A percentile compares a stretch with the other conserved stretches of the same genome.
These are phyloP conservation scores for Fusarium pseudocircinatum DNA, from an alignment of 2,329 filamentous ascomycete species.

Conservation along the genomic window DNA sequence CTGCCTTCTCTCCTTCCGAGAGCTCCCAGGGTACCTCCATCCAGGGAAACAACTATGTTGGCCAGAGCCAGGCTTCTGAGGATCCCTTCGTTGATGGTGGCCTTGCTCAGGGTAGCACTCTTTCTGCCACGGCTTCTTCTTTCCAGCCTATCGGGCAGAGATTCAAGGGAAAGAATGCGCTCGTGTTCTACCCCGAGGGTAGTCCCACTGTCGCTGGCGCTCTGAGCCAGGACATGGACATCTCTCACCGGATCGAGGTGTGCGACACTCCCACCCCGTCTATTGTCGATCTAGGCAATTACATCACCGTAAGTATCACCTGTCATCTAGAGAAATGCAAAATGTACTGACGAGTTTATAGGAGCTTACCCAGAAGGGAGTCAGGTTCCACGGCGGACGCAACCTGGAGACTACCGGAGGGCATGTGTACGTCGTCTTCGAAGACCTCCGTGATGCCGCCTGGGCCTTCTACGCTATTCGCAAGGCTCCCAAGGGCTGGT, in stretches of 20 bases:
- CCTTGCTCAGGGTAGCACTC: conserved; percentile 49
- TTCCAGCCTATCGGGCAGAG: conserved; percentile 62
- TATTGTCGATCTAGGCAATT: conserved; percentile 53
- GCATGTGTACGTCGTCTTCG: conserved; percentile 64
- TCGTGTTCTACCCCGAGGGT: conserved; percentile 25
- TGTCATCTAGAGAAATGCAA: background rate
- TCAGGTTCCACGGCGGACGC: conserved; percentile 50
- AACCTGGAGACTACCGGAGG: conserved; percentile 50
- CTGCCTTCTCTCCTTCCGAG: conserved; percentile 71
- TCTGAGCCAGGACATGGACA: conserved; percentile 57
- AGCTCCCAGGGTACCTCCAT: conserved; percentile 43
- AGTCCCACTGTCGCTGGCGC: conserved; percentile 44
- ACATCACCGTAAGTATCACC: conserved; percentile 54
- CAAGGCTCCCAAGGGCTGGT: conserved; percentile 57
- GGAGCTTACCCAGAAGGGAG: conserved; percentile 51
- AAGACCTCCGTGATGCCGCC: conserved; percentile 69
- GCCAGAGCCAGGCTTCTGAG: conserved; percentile 23
- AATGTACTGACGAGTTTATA: conserved; percentile 40
- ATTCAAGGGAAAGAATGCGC: background rate
- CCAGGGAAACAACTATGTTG: conserved; percentile 42
- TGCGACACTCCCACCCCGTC: conserved; percentile 47
- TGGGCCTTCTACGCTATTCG: conserved; percentile 59
- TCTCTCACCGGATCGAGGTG: conserved; percentile 59
- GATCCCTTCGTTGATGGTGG: conserved; percentile 64
- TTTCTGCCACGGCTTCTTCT: conserved; percentile 71